Base-by-base conservation (phyloP, 495 filamentous ascomycete genomes). In the Podospora pseudopauciseta region DNA sequence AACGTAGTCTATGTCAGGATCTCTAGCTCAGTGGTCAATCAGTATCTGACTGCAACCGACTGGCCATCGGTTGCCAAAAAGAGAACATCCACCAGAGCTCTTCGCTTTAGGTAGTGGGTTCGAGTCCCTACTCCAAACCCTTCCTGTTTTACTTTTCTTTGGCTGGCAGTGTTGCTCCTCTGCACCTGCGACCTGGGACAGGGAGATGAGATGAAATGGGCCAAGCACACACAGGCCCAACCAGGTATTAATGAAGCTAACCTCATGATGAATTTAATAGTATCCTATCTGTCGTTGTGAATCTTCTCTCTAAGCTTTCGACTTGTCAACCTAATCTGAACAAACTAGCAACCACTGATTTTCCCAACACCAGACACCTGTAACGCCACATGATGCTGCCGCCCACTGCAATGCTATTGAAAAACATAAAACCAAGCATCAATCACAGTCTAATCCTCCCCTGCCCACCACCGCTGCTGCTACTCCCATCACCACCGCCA, bases 401-500 rank as follows among this genome's bases (percentile, higher is more conserved):
- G 13, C 9, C 39, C 39, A 49, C 39, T 19, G 60, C n/a, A 56
- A 66, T 34, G 53, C 54, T 54, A 60, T 61, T 30, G 30, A 65
- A 26, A 63, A 5, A 49, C 44, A 60, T 13, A 49, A 44, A 65
- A 56, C 26, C 69, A 64, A 58, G 20, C 7, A 55, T 9, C 55
- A 58, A 60, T 74, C 20, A 77, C 19, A 78, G 53, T 59, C 74
- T 61, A 30, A 76, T 73, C 60, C 74, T 70, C 20, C 72, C 69
- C n/a, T 65, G 63, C 11, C 64, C 64, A 11, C 61, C 61, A 62
- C 60, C 61, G 26, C 60, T 59, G 26, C 13, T 59, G 7, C 56
- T 18, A 13, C 15, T 18, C 56, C 74, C 74, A 27, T 70, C 75
- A 39, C 76, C 75, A 20, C 80, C 75, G n/a, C 80, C 78, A 4